Evolutionary conservation across 306 rosid genomes (phyloP).

Genomic region (Dalbergia cultrata): DNA sequence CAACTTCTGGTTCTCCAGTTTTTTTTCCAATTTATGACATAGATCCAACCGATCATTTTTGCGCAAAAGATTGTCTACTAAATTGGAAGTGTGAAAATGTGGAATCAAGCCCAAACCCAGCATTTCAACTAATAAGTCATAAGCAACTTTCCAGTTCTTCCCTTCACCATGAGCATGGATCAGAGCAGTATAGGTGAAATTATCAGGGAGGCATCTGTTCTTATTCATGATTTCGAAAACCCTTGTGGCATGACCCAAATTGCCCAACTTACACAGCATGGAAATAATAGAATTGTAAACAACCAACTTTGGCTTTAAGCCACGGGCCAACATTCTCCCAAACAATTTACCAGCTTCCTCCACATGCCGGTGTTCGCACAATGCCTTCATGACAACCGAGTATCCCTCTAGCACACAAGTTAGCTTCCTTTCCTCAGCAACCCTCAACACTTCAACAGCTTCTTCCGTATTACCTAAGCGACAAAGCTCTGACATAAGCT

Average conservation of each 20-base stretch:
- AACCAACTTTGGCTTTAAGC: slow-evolving; percentile 66
- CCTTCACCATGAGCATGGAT: slow-evolving; percentile 65
- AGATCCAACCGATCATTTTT: slow-evolving; percentile 59
- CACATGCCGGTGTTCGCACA: slow-evolving; percentile 57
- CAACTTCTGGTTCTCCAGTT: slow-evolving; percentile 65
- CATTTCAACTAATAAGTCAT: slow-evolving; percentile 68
- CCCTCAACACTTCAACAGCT: slow-evolving; percentile 61
- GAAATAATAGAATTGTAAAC: slow-evolving; percentile 67
- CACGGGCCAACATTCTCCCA: slow-evolving; percentile 62
- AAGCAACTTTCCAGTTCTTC: slow-evolving; percentile 63
- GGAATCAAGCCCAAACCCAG: slow-evolving; percentile 66
- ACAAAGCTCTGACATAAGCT: slow-evolving; percentile 70
- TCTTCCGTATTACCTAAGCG: slow-evolving; percentile 63
- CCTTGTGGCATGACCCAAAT: slow-evolving; percentile 58
- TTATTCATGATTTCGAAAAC: slow-evolving; percentile 72
- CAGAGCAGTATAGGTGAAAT: slow-evolving; percentile 64
- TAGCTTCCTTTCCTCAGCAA: slow-evolving; percentile 62
- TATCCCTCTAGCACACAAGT: slow-evolving; percentile 63
- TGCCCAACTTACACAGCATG: slow-evolving; percentile 73
- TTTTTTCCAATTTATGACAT: slow-evolving; percentile 61
- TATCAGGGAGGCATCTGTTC: slow-evolving; percentile 70
- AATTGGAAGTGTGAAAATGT: slow-evolving; percentile 58
- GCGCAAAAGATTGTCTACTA: slow-evolving; percentile 64
- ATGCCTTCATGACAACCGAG: slow-evolving; percentile 60
- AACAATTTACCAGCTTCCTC: slow-evolving; percentile 62